phyloP scores from a whole-genome alignment of 371 early-diverging fungal genomes.

The Syncephalastrum contaminatum region DNA sequence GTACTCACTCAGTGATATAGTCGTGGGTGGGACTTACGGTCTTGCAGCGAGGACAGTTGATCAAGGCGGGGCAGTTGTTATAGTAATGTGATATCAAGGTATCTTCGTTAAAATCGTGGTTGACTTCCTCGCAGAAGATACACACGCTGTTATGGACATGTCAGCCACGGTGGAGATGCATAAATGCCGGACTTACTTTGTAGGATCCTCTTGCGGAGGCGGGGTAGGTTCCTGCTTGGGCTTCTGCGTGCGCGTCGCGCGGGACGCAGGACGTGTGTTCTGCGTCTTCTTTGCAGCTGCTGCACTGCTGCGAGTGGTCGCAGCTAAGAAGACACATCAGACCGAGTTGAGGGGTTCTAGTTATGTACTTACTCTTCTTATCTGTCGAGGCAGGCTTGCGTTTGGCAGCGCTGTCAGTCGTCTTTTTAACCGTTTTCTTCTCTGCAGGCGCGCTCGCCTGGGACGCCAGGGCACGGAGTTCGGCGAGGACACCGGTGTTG shows the following conservation, averaged over 20 bases:
- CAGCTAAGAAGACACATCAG: too few species aligned
- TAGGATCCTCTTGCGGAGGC: too few species aligned
- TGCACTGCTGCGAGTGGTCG: too few species aligned
- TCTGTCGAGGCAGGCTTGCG: conserved; percentile 3
- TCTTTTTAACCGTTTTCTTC: conserved; percentile 13
- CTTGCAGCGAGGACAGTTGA: conserved; percentile 69
- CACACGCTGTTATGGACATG: conserved; percentile 37
- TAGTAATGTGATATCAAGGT: conserved; percentile 76
- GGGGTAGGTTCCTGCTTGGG: too few species aligned
- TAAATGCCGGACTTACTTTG: too few species aligned
- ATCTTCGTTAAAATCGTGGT: conserved; percentile 69
- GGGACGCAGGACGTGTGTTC: too few species aligned
- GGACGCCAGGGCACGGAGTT: conserved; percentile 32
- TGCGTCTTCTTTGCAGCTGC: too few species aligned
- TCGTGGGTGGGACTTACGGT: conserved; percentile 44
- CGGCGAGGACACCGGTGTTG: conserved; percentile 20
- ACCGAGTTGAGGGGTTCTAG: too few species aligned
- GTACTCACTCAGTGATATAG: neutral
- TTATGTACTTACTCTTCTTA: neutral
- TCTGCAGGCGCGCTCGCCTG: conserved; percentile 17
- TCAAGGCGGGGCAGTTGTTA: conserved; percentile 71
- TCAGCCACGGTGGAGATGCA: neutral
- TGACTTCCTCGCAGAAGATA: conserved; percentile 78
- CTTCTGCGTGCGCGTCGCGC: neutral
- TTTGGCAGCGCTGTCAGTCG: conserved; percentile 5